Percentiles rank a stretch among this genome's conserved stretches.
Evolutionary conservation across 2,329 filamentous ascomycete species (phyloP).

Genomic region (Colletotrichum cordylinicola): DNA sequence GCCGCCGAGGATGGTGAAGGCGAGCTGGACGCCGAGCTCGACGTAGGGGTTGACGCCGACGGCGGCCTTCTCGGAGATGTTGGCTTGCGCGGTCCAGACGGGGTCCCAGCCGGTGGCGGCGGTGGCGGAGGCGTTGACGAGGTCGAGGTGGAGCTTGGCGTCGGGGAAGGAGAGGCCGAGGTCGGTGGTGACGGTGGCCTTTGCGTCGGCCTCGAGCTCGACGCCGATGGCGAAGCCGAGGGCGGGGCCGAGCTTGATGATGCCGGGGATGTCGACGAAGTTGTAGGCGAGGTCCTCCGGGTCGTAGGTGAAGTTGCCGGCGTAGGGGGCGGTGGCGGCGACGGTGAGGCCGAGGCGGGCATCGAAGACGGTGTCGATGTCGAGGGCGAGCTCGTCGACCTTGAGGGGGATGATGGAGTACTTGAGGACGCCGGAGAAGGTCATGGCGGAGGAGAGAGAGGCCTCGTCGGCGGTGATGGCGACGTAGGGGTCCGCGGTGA

Average conservation of each 20-base stretch:
- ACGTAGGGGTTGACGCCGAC: conserved; percentile 29
- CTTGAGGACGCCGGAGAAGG: conserved; percentile 26
- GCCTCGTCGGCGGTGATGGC: conserved; percentile 26
- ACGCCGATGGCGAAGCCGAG: conserved; percentile 22
- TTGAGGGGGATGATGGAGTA: conserved; percentile 23
- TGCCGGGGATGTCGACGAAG: conserved; percentile 23
- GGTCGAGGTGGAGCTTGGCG: conserved; percentile 30
- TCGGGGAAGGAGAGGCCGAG: conserved; percentile 25
- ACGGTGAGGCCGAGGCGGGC: conserved; percentile 24
- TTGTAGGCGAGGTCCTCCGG: conserved; percentile 20
- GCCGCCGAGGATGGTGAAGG: conserved; percentile 28
- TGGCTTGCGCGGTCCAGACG: conserved; percentile 34
- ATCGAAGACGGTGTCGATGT: conserved; percentile 25
- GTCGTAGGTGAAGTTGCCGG: conserved; percentile 23
- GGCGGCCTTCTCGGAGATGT: conserved; percentile 26
- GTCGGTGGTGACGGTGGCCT: conserved; percentile 21
- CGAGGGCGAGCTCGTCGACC: conserved; percentile 26
- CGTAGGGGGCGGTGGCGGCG: conserved; percentile 21
- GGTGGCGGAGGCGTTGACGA: conserved; percentile 32
- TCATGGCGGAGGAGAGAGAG: conserved; percentile 24
- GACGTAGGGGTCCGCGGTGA: conserved; percentile 22
- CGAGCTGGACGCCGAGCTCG: conserved; percentile 26
- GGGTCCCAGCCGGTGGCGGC: conserved; percentile 30
- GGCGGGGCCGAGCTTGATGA: conserved; percentile 15
- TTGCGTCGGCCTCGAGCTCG: conserved; percentile 14